phyloP scores from a whole-genome alignment of 176 grass and related monocot genomes.

The Oryza brachyantha region DNA sequence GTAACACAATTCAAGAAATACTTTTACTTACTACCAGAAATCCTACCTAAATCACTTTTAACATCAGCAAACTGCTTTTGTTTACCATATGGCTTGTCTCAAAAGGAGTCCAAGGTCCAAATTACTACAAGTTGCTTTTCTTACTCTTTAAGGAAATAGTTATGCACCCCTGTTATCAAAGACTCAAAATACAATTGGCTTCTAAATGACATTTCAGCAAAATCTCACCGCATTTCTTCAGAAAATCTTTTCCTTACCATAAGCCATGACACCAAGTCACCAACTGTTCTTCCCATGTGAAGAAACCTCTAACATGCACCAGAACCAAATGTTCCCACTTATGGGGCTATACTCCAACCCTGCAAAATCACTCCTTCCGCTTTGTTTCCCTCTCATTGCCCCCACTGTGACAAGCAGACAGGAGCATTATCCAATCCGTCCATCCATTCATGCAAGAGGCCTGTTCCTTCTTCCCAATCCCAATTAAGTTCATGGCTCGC shows the following conservation, averaged over 20 bases:
- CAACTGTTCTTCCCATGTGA: not conserved
- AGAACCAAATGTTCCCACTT: conserved; percentile 24
- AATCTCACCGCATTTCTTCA: not conserved
- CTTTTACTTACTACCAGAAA: not conserved
- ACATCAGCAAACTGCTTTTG: conserved; percentile 4
- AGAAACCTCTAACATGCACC: conserved; percentile 19
- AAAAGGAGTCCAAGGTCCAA: not conserved
- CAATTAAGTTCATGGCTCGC: conserved; percentile 2
- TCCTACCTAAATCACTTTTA: not conserved
- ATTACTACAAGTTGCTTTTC: not conserved
- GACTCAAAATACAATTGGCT: not conserved
- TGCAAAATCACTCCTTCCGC: conserved; percentile 23
- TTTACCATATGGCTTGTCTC: not conserved
- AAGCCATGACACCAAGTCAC: conserved; percentile 5
- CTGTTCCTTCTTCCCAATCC: conserved; percentile 2
- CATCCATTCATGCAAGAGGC: conserved; percentile 14
- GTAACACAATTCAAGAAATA: not conserved
- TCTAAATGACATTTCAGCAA: not conserved
- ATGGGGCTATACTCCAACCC: conserved; percentile 11
- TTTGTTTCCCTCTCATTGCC: conserved; percentile 36
- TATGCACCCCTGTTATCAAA: not conserved
- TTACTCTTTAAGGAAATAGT: not conserved
- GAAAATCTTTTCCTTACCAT: not conserved
- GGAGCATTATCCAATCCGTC: conserved; percentile 36
- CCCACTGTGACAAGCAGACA: conserved; percentile 37